Base-by-base conservation (phyloP, 108 stramenopile genomes). In the Cyclotella distinguenda region DNA sequence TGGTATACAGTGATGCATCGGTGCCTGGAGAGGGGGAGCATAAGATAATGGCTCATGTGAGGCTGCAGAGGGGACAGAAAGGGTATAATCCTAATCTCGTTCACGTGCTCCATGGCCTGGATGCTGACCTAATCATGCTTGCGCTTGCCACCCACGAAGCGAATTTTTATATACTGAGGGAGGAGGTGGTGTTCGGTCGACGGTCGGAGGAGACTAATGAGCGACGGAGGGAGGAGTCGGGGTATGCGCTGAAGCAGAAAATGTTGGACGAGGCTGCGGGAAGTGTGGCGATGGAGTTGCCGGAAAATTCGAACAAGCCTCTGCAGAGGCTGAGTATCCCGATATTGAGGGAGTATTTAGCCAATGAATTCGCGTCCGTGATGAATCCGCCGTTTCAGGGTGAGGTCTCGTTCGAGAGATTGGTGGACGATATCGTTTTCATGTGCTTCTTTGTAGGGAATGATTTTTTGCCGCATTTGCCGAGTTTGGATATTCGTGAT, bases 51-150 rank as follows among this genome's bases (percentile, higher is more conserved):
- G 55, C 87, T 6, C 96, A 94, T 59, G 72, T 98, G 39, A 86
- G 99, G 28, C 70, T 76, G 28, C 94, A 98, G 74, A 82, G 99
- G n/a, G 82, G 80, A 21, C 93, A 95, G 75, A 83, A 89, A 33
- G 96, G 95, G 3, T 98, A 98, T 81, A 82, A 96, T 82, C 97
- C 96, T 32, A 97, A 98, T 77, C 70, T 88, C 19, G 88, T 89
- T 25, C 99, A 99, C 70, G 89, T 97, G 11, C 73, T 99, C 26
- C 96, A 98, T 68, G 99, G 99, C 36, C 72, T 98, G 53, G 99
- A 99, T 84, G 99, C 99, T 0, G 99, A 99, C 80, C 85, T 99
- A 7, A 99, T 99, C 87, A 99, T 99, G 99, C 77, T 99, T 42
- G 97, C 90, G 3, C 81, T 99, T 48, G 99, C 97, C 15, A 98